phyloP scores from a whole-genome alignment of 257 asterid genomes.

The Leonotis leonurus region DNA sequence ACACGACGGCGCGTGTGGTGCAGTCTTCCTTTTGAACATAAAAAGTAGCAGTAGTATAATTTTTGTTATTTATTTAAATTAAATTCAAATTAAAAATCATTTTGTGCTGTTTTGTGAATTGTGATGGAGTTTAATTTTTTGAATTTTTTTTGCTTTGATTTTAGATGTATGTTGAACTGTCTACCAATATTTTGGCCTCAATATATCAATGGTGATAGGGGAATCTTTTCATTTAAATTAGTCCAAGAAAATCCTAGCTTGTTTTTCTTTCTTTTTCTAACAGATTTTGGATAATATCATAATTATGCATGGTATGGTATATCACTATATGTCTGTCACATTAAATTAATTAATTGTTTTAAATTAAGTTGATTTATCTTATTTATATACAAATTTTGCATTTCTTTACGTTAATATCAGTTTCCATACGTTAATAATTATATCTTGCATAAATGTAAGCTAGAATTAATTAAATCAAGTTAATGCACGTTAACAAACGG shows the following conservation, averaged over 20 bases:
- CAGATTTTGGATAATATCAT: not conserved
- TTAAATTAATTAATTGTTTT: too few species aligned
- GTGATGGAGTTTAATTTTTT: not conserved
- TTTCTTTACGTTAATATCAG: not conserved
- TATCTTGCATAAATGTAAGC: not conserved
- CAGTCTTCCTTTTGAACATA: not conserved
- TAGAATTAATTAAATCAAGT: not conserved
- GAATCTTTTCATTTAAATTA: too few species aligned
- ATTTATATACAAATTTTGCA: too few species aligned
- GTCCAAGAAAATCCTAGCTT: not conserved
- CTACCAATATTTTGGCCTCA: constrained; percentile 1
- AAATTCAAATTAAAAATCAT: not conserved
- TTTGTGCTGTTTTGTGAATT: not conserved
- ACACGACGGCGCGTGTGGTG: not conserved
- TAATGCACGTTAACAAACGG: not conserved
- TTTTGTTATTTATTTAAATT: not conserved
- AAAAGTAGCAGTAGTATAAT: not conserved
- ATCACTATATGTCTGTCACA: too few species aligned
- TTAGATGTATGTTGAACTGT: constrained; percentile 8
- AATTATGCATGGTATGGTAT: too few species aligned
- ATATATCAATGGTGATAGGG: too few species aligned
- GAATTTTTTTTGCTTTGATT: not conserved
- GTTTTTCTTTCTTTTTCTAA: not conserved
- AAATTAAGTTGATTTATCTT: too few species aligned
- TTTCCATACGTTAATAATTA: not conserved